These are phyloP conservation scores for Coemansia sp. DNA, from an alignment of 192 early-diverging fungal species.

Conservation along the genomic window DNA sequence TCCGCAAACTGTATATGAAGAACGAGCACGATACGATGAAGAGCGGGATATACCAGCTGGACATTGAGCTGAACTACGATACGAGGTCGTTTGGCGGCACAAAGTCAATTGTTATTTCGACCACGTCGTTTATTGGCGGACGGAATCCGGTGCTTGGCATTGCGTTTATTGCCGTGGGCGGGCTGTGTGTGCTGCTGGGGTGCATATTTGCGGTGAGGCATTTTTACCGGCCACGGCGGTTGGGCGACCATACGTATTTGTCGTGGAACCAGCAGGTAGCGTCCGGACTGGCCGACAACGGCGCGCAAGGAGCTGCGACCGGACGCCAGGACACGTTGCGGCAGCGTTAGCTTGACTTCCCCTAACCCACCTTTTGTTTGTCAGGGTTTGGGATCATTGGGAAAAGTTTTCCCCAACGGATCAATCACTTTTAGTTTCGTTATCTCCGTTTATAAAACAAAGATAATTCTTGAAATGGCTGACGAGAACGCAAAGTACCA, in stretches of 20 bases:
- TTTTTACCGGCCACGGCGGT: conserved; percentile 90
- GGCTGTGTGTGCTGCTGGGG: conserved; percentile 84
- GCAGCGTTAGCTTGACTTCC: not conserved
- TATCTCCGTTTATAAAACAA: not conserved
- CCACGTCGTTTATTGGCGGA: conserved; percentile 93
- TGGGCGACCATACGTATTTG: conserved; percentile 95
- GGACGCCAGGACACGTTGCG: not conserved
- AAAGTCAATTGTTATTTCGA: conserved; percentile 92
- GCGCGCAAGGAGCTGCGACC: conserved; percentile 8
- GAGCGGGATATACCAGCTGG: conserved; percentile 70
- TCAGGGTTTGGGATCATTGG: not conserved
- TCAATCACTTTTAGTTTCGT: no score
- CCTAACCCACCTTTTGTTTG: no score
- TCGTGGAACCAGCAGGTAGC: conserved; percentile 87
- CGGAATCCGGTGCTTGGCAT: conserved; percentile 94
- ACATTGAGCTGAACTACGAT: conserved; percentile 80
- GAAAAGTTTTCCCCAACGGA: not conserved
- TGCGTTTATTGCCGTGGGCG: conserved; percentile 93
- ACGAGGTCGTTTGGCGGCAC: conserved; percentile 87
- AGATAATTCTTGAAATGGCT: not conserved
- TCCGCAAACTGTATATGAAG: conserved; percentile 91
- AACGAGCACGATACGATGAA: conserved; percentile 62
- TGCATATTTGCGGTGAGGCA: conserved; percentile 86
- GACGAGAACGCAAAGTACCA: conserved; percentile 81
- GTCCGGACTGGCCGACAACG: conserved; percentile 38